A percentile compares a stretch with the other conserved stretches of the same genome.
Conservation (phyloP, 768 basidiomycete species). For the Hemileccinum rubropunctum region DNA sequence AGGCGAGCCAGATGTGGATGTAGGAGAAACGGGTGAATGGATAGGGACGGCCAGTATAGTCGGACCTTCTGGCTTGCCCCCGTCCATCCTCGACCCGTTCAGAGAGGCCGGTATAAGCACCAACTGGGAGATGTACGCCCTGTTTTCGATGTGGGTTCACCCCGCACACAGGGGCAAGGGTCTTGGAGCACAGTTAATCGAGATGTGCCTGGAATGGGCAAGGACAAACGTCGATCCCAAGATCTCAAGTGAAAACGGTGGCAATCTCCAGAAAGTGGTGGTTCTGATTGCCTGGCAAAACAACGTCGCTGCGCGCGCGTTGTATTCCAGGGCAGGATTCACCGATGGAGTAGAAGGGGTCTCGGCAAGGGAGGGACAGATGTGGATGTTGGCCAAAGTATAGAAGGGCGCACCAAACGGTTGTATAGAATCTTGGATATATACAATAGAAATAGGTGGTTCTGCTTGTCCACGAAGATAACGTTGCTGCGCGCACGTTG, state of each 20-base stretch:
- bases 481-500: slow-evolving; percentile 14
- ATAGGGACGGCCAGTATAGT: slow-evolving; percentile 16
- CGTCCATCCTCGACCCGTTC: slow-evolving; percentile 10
- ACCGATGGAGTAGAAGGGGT: slow-evolving; percentile 7
- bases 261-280: slow-evolving; percentile 14
- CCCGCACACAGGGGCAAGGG: slow-evolving; percentile 27
- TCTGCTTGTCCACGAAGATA: slow-evolving; percentile 14
- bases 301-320: slow-evolving; percentile 14
- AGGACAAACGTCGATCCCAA: slow-evolving; percentile 15
- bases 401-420: no score
- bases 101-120: slow-evolving; percentile 9
- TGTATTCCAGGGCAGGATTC: slow-evolving; percentile 25
- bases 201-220: slow-evolving; percentile 25
- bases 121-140: slow-evolving; percentile 19
- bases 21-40: slow-evolving; percentile 13
- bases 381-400: neutral
- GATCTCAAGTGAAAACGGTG: neutral
- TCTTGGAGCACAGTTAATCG: slow-evolving; percentile 15
- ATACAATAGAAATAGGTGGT: neutral
- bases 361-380: slow-evolving; percentile 1
- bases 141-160: slow-evolving; percentile 29
- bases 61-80: slow-evolving; percentile 11
- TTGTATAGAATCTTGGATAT: no score
- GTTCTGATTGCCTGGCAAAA: slow-evolving; percentile 10
- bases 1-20: neutral